These are phyloP conservation scores for Aspergillus mulundensis DNA, from an alignment of 495 filamentous ascomycete genomes.

Conservation along the genomic window DNA sequence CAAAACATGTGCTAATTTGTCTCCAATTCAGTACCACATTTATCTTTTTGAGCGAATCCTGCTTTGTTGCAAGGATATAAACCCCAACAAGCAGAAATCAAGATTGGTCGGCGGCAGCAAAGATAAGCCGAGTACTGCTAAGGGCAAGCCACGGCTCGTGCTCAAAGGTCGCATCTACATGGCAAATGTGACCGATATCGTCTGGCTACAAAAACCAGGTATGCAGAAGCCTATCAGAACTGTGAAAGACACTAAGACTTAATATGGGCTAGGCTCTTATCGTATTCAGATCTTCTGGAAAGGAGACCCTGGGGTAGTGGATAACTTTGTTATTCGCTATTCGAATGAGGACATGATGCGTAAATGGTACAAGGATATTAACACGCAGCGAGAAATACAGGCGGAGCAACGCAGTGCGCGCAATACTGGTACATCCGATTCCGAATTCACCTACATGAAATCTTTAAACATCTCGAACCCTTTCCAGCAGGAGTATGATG, in stretches of 20 bases:
- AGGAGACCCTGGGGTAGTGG: constrained; percentile 89
- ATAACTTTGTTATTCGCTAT: constrained; percentile 94
- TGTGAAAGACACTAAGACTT: no score
- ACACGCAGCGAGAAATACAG: constrained; percentile 44
- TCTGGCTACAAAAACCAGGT: constrained; percentile 81
- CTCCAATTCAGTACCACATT: constrained; percentile 74
- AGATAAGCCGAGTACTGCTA: constrained; percentile 65
- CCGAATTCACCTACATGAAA: constrained; percentile 77
- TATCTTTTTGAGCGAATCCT: constrained; percentile 95
- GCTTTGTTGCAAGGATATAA: constrained; percentile 94
- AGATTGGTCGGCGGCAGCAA: constrained; percentile 62
- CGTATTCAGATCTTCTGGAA: constrained; percentile 99
- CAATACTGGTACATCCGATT: constrained; percentile 56
- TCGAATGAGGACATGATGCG: constrained; percentile 85
- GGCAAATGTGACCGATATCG: constrained; percentile 95
- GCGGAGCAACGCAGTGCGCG: constrained; percentile 46
- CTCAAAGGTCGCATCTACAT: constrained; percentile 98
- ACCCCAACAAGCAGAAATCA: constrained; percentile 77
- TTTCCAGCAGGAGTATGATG: constrained; percentile 73
- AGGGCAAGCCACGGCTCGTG: constrained; percentile 76
- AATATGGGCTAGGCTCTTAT: constrained; percentile 78
- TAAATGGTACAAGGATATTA: constrained; percentile 71
- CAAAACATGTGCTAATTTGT: constrained; percentile 27
- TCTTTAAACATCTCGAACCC: constrained; percentile 70
- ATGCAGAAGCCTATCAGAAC: constrained; percentile 24